Evolutionary conservation across 495 filamentous ascomycete species (phyloP), one percentile per base, ranked within the genome.

Genomic region (Penicillium cataractarum): DNA sequence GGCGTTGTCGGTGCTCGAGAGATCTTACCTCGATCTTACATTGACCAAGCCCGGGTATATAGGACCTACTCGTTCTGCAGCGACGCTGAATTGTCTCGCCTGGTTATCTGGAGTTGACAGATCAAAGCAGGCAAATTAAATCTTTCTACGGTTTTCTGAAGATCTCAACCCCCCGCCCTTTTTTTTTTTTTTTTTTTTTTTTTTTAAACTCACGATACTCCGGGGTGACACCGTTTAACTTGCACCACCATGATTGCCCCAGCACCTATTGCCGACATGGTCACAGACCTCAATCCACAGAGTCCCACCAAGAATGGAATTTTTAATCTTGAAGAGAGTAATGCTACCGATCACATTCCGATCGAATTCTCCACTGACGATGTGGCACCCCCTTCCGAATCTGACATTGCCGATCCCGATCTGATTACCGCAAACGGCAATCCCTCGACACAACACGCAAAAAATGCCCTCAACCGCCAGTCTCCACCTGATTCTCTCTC

Each of bases 361-460:
- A 56, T 59, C 12, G 29, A 2, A 13, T 48, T 65, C 27, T 31
- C 56, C 22, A 42, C 46, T 26, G 56, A 22, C 27, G 51, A 60
- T 29, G 17, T 53, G 27, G 52, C 24, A 9, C 17, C 50, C 19
- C 32, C 54, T 56, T 50, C 61, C 39, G 58, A 57, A 42, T 51
- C 40, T 65, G 58, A 61, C 49, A 61, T 42, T 8, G 32, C 48
- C 55, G 57, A 65, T 57, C 44, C 17, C 24, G 24, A 35, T 22
- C 12, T 6, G 19, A 37, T 65, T 57, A 50, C 67, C 65, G 61
- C 68, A 71, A 73, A 73, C 65, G 68, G 63, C 54, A 63, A 58
- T 56, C 42, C 6, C 9, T 53, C 53, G 50, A 58, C 57, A 44
- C 31, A 62, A 49, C 46, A 58, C 12, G 27, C 32, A 19, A 27